Conservation (phyloP, 2,329 filamentous ascomycete genomes). For the Microdochium nivale region DNA sequence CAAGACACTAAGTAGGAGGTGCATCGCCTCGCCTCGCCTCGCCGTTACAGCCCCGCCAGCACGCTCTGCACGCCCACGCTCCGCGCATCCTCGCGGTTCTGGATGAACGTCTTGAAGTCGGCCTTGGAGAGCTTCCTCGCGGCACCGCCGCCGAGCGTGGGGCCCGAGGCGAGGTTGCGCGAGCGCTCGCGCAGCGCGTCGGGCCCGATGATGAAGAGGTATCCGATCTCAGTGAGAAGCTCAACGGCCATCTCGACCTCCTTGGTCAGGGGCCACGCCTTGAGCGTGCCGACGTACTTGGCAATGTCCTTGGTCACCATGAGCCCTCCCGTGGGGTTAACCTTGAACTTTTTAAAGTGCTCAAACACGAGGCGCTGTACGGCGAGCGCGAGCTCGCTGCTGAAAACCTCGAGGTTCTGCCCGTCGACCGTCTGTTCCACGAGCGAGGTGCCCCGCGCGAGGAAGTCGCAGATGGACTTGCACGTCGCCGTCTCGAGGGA, state of each 20-base stretch:
- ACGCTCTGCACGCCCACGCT: constrained; percentile 78
- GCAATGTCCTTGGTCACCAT: constrained; percentile 96
- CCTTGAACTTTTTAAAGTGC: constrained; percentile 89
- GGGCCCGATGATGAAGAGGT: constrained; percentile 85
- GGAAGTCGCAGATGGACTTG: constrained; percentile 70
- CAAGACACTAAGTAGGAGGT: no score
- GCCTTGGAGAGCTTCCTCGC: constrained; percentile 53
- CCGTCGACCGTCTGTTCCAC: constrained; percentile 67
- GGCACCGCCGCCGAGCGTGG: constrained; percentile 22
- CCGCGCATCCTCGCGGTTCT: constrained; percentile 74
- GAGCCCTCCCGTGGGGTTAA: constrained; percentile 86
- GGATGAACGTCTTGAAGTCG: constrained; percentile 76
- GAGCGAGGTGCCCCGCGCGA: constrained; percentile 56
- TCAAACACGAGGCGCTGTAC: constrained; percentile 74
- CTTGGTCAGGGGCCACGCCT: constrained; percentile 68
- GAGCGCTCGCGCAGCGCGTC: constrained; percentile 67
- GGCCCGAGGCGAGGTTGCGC: constrained; percentile 42
- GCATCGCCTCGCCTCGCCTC: background rate
- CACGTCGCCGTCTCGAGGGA: constrained; percentile 82
- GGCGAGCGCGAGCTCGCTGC: constrained; percentile 73
- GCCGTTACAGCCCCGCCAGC: constrained; percentile 50
- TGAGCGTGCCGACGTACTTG: constrained; percentile 80
- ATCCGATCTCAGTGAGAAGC: constrained; percentile 85
- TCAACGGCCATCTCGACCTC: constrained; percentile 66
- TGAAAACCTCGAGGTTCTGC: constrained; percentile 73